Evolutionary conservation across 495 filamentous ascomycete species (phyloP).

Genomic region (Ramalina intermedia): DNA sequence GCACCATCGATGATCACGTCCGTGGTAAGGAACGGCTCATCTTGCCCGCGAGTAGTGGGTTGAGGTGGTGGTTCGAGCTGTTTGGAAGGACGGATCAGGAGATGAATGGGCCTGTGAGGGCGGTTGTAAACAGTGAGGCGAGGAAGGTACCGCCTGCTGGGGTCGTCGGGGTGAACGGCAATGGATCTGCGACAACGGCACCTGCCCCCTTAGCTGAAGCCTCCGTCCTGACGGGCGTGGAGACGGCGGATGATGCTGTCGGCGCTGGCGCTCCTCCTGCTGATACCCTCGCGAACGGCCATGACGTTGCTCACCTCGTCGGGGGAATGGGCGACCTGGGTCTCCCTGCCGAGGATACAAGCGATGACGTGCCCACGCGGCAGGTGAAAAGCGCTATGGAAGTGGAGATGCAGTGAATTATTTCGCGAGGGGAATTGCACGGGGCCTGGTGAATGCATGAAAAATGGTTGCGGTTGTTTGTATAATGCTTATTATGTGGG

Average conservation of each 20-base stretch:
- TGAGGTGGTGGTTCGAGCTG: conserved; percentile 83
- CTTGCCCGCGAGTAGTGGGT: conserved; percentile 48
- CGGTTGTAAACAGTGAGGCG: not conserved
- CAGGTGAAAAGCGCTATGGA: conserved; percentile 23
- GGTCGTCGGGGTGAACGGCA: not conserved
- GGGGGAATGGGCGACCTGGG: conserved; percentile 29
- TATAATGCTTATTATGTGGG: no score
- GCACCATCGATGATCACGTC: conserved; percentile 58
- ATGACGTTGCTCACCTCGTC: conserved; percentile 25
- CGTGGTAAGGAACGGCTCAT: conserved; percentile 71
- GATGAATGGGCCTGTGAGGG: conserved; percentile 59
- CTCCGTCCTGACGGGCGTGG: conserved; percentile 33
- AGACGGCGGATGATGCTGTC: conserved; percentile 27
- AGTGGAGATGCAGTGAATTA: conserved; percentile 34
- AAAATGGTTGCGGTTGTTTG: no score
- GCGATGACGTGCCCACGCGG: conserved; percentile 11
- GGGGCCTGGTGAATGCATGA: no score
- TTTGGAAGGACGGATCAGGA: conserved; percentile 78
- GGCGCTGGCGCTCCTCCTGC: conserved; percentile 17
- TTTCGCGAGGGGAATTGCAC: not conserved
- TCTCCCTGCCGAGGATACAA: conserved; percentile 18
- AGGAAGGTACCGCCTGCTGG: not conserved
- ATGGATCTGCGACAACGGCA: not conserved
- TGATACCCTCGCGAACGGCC: conserved; percentile 15
- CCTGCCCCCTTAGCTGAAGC: conserved; percentile 1